Conservation (phyloP, 495 filamentous ascomycete species). For the Copromyces sp. region DNA sequence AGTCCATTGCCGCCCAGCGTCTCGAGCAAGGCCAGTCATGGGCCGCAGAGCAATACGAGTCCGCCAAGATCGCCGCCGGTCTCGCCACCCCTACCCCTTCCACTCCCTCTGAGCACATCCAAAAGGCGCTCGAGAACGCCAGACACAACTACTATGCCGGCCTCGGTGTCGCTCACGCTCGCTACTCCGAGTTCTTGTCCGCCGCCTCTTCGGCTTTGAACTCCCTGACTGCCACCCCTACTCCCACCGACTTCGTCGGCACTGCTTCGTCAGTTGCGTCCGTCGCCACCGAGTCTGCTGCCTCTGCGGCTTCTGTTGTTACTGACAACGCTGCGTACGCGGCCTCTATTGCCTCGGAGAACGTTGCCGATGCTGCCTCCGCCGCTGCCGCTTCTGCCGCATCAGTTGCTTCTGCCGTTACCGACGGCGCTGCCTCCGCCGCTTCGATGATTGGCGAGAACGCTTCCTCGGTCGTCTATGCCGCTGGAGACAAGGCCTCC, state of each 20-base stretch:
- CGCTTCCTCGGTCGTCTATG: constrained; percentile 23
- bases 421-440: constrained; percentile 20
- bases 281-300: constrained; percentile 21
- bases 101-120: constrained; percentile 30
- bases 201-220: constrained; percentile 54
- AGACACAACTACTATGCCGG: constrained; percentile 68
- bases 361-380: constrained; percentile 35
- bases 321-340: constrained; percentile 18
- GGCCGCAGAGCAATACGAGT: constrained; percentile 56
- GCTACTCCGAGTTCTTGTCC: constrained; percentile 61
- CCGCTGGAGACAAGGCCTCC: constrained; percentile 9
- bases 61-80: constrained; percentile 47
- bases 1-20: constrained; percentile 53
- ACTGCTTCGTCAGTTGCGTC: constrained; percentile 29
- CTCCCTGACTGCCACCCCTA: constrained; percentile 40
- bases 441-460: constrained; percentile 21
- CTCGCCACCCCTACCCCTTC: constrained; percentile 43
- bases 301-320: constrained; percentile 22
- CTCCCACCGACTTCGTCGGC: constrained; percentile 33
- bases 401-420: constrained; percentile 7
- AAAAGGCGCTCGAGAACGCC: constrained; percentile 49
- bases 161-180: constrained; percentile 64
- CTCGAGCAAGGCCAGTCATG: constrained; percentile 52
- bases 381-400: constrained; percentile 34
- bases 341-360: constrained; percentile 14